Conservation (phyloP, 1,284 basidiomycete genomes). For the Sparassis latifolia region DNA sequence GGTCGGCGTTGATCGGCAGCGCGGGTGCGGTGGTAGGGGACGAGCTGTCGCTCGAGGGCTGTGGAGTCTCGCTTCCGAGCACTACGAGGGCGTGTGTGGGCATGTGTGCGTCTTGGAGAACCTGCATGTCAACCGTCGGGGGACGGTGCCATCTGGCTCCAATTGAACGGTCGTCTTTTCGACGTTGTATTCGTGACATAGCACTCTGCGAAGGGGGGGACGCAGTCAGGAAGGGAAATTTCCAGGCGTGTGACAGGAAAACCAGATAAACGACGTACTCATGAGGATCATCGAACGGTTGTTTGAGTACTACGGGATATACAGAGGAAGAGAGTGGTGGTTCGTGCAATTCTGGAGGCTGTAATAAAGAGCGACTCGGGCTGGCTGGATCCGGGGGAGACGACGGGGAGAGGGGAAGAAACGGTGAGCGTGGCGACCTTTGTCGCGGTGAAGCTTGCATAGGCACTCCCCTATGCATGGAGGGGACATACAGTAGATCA, state of each 20-base stretch:
- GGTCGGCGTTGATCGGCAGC: constrained; percentile 19
- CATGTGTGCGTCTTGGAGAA: constrained; percentile 12
- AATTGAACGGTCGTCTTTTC: constrained; percentile 6
- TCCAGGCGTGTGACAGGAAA: constrained; percentile 2
- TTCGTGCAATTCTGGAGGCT: background rate
- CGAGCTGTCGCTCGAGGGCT: constrained; percentile 6
- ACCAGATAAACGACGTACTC: constrained; percentile 6
- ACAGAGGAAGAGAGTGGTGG: background rate
- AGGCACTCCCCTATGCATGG: background rate
- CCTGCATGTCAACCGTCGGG: constrained; percentile 10
- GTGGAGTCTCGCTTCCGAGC: constrained; percentile 6
- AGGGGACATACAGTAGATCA: too few species aligned
- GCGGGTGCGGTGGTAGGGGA: constrained; percentile 7
- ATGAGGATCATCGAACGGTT: constrained; percentile 21
- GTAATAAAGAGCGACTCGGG: background rate
- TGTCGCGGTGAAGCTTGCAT: constrained; percentile 1
- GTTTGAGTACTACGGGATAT: constrained; percentile 9
- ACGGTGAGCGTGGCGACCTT: background rate
- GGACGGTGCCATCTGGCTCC: constrained; percentile 9
- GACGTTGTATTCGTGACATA: constrained; percentile 20
- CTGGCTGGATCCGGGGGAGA: background rate
- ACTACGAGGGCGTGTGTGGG: constrained; percentile 19
- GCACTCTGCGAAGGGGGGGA: constrained; percentile 9
- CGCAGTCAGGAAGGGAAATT: background rate
- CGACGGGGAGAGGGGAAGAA: constrained; percentile 4